phyloP scores from a whole-genome alignment of 176 grass and related monocot species.

The Tillandsia fasciculata region DNA sequence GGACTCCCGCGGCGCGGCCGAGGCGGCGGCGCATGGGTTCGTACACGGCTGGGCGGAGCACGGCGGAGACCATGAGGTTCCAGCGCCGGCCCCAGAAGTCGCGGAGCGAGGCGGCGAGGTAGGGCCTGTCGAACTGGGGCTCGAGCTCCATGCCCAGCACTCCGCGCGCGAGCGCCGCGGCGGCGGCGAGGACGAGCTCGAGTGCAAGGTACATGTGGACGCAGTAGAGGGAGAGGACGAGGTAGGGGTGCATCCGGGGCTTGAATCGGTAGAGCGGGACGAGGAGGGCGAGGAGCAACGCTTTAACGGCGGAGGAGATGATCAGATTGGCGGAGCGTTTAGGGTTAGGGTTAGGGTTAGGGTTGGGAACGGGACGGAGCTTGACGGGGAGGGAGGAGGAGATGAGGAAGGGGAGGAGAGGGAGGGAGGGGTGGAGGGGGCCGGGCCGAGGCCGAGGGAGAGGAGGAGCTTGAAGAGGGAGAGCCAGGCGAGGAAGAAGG shows the following conservation, averaged over 20 bases:
- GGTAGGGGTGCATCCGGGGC: background rate
- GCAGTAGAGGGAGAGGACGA: background rate
- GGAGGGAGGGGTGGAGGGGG: background rate
- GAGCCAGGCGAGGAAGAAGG: slow-evolving; percentile 14
- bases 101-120: background rate
- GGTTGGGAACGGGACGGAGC: background rate
- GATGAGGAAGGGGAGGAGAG: slow-evolving; percentile 1
- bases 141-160: slow-evolving; percentile 8
- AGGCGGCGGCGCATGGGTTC: background rate
- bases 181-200: slow-evolving; percentile 4
- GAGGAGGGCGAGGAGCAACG: background rate
- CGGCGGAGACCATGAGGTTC: slow-evolving; percentile 20
- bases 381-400: slow-evolving; percentile 8
- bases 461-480: slow-evolving; percentile 14
- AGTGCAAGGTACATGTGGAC: slow-evolving; percentile 10
- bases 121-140: slow-evolving; percentile 12
- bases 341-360: too few relatives aligned
- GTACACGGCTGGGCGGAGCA: slow-evolving; percentile 16
- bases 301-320: slow-evolving; percentile 3
- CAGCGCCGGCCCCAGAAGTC: slow-evolving; percentile 20
- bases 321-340: background rate
- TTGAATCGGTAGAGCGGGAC: slow-evolving; percentile 9
- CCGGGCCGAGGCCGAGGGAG: slow-evolving; percentile 1
- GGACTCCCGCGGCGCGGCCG: slow-evolving; percentile 3
- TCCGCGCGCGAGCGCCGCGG: background rate